A percentile compares a stretch with the other conserved stretches of the same genome.
These are phyloP conservation scores for Allantophomopsis cytisporea DNA, from an alignment of 2,329 filamentous ascomycete genomes.

Conservation along the genomic window DNA sequence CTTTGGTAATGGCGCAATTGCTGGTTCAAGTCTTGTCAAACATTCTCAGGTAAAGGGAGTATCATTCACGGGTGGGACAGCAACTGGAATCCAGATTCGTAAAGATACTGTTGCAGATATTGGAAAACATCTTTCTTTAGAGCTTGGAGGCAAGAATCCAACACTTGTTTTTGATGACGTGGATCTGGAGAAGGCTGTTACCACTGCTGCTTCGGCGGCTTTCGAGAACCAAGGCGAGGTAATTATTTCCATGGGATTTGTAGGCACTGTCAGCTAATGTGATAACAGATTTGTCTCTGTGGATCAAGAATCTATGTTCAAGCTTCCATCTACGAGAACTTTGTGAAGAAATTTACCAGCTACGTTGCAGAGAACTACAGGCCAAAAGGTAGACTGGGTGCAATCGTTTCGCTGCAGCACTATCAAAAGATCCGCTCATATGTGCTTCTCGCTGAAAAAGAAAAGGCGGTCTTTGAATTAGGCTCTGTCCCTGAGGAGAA, in stretches of 20 bases:
- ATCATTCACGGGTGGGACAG: conserved; percentile 20
- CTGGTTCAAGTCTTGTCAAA: background rate
- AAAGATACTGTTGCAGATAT: conserved; percentile 18
- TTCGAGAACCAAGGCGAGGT: conserved; percentile 21
- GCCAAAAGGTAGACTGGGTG: conserved; percentile 1
- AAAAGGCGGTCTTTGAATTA: conserved; percentile 3
- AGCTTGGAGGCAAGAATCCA: conserved; percentile 27
- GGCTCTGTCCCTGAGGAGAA: conserved; percentile 1
- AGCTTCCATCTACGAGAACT: conserved; percentile 4
- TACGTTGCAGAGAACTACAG: conserved; percentile 2
- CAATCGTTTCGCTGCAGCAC: conserved; percentile 3
- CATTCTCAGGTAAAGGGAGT: conserved; percentile 16
- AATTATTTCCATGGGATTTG: background rate
- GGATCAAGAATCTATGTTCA: conserved; percentile 11
- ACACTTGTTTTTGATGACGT: conserved; percentile 26
- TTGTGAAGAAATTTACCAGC: conserved; percentile 3
- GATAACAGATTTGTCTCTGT: conserved; percentile 17
- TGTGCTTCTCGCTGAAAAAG: conserved; percentile 2
- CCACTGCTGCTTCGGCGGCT: conserved; percentile 27
- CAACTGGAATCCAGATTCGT: conserved; percentile 19
- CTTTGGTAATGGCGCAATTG: conserved; percentile 17
- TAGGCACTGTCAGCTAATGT: too few species aligned
- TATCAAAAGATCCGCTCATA: conserved; percentile 4
- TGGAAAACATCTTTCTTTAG: conserved; percentile 21
- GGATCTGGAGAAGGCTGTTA: conserved; percentile 27